These are phyloP conservation scores for Abrus pulchellus DNA, from an alignment of 306 rosid genomes.

Conservation along the genomic window DNA sequence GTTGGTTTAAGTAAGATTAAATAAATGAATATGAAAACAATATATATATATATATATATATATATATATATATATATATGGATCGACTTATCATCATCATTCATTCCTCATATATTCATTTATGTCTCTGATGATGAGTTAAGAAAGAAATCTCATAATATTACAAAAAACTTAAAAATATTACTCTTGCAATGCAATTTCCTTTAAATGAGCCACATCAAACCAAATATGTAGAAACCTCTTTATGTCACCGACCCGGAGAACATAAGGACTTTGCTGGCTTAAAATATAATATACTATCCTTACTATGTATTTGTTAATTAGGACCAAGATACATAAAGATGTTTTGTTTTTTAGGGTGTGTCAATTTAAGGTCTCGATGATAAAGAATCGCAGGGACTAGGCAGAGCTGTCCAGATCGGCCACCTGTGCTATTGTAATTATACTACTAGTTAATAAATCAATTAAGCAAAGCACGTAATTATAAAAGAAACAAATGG, in stretches of 20 bases:
- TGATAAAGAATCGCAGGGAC: slow-evolving; percentile 48
- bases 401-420: slow-evolving; percentile 39
- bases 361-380: slow-evolving; percentile 70
- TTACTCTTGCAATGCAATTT: too few species aligned
- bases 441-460: neutral
- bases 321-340: slow-evolving; percentile 36
- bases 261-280: slow-evolving; percentile 49
- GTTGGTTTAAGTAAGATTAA: neutral
- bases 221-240: neutral
- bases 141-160: neutral
- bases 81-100: neutral
- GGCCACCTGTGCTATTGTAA: slow-evolving; percentile 21
- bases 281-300: slow-evolving; percentile 32
- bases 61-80: too few species aligned
- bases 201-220: too few species aligned
- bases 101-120: neutral
- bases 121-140: neutral
- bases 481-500: slow-evolving; percentile 43
- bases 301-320: slow-evolving; percentile 19
- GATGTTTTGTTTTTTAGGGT: slow-evolving; percentile 39
- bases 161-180: neutral
- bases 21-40: too few species aligned
- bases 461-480: neutral
- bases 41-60: too few species aligned
- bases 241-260: slow-evolving; percentile 59